These are phyloP conservation scores for Naganishia vishniacii DNA, from an alignment of 768 basidiomycete species.

Conservation along the genomic window DNA sequence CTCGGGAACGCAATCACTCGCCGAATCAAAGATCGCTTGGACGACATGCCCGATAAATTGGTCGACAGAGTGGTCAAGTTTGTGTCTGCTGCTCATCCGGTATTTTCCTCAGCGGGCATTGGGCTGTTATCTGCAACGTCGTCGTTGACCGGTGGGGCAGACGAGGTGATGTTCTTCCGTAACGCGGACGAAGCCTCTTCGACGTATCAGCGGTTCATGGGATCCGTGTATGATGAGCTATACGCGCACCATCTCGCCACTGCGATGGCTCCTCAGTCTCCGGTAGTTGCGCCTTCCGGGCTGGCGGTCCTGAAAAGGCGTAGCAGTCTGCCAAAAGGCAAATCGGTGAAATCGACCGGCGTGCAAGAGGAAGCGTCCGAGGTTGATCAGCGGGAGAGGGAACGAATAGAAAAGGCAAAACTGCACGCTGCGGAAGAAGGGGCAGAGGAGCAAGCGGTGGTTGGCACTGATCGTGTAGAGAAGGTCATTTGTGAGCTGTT, in stretches of 20 bases:
- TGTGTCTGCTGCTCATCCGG: slow-evolving; percentile 29
- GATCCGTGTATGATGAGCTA: slow-evolving; percentile 62
- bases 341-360: slow-evolving; percentile 31
- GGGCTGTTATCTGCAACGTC: slow-evolving; percentile 6
- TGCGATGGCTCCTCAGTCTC: slow-evolving; percentile 47
- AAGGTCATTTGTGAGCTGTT: slow-evolving; percentile 64
- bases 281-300: slow-evolving; percentile 23
- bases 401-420: slow-evolving; percentile 30
- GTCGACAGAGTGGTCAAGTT: slow-evolving; percentile 39
- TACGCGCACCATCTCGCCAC: slow-evolving; percentile 43
- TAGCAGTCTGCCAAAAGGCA: slow-evolving; percentile 24
- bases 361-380: slow-evolving; percentile 40
- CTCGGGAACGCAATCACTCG: slow-evolving; percentile 41
- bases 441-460: slow-evolving; percentile 54
- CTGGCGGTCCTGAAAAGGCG: slow-evolving; percentile 20
- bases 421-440: slow-evolving; percentile 39
- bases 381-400: slow-evolving; percentile 47
- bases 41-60: slow-evolving; percentile 40
- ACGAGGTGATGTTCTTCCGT: slow-evolving; percentile 35
- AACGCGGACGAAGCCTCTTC: slow-evolving; percentile 50
- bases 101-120: not conserved
- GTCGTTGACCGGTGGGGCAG: not conserved
- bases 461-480: slow-evolving; percentile 68
- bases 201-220: slow-evolving; percentile 69
- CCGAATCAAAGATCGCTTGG: slow-evolving; percentile 37